These are phyloP conservation scores for Lodderomyces beijingensis DNA, from an alignment of 1,139 yeast species.

Conservation along the genomic window DNA sequence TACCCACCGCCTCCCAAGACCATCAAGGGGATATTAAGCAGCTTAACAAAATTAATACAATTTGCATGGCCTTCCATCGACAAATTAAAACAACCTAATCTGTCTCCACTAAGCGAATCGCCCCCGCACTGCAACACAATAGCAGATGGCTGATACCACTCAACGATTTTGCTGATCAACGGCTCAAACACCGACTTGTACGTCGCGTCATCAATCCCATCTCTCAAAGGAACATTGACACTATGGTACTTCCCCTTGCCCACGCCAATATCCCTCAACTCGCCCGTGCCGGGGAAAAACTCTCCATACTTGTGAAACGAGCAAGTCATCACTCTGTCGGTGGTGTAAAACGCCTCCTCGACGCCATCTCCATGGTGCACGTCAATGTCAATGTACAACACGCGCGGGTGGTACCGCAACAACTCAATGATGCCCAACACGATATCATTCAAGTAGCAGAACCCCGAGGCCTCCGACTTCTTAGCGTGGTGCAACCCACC, in stretches of 20 bases:
- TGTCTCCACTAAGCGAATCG: conserved; percentile 86
- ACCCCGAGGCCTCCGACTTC: conserved; percentile 92
- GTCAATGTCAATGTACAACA: conserved; percentile 92
- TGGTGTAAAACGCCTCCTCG: conserved; percentile 94
- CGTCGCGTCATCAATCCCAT: conserved; percentile 88
- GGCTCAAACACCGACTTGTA: conserved; percentile 88
- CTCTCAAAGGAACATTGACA: conserved; percentile 84
- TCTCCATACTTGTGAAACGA: conserved; percentile 97
- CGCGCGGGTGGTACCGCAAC: conserved; percentile 88
- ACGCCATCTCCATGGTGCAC: conserved; percentile 99
- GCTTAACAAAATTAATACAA: conserved; percentile 85
- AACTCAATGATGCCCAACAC: conserved; percentile 89
- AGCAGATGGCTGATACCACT: conserved; percentile 92
- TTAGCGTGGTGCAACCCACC: conserved; percentile 98
- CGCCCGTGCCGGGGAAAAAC: conserved; percentile 96
- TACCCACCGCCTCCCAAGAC: conserved; percentile 98
- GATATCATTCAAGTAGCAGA: conserved; percentile 69
- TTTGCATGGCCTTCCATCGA: conserved; percentile 94
- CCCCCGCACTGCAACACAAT: conserved; percentile 93
- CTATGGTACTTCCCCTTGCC: conserved; percentile 87
- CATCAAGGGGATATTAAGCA: conserved; percentile 83
- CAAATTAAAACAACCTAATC: conserved; percentile 87
- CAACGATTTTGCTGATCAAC: conserved; percentile 72
- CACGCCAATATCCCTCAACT: conserved; percentile 80
- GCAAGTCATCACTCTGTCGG: conserved; percentile 96